Evolutionary conservation across 73 alveolate genomes (phyloP), one percentile per base, ranked within the genome.

Genomic region (Durusdinium trenchii): DNA sequence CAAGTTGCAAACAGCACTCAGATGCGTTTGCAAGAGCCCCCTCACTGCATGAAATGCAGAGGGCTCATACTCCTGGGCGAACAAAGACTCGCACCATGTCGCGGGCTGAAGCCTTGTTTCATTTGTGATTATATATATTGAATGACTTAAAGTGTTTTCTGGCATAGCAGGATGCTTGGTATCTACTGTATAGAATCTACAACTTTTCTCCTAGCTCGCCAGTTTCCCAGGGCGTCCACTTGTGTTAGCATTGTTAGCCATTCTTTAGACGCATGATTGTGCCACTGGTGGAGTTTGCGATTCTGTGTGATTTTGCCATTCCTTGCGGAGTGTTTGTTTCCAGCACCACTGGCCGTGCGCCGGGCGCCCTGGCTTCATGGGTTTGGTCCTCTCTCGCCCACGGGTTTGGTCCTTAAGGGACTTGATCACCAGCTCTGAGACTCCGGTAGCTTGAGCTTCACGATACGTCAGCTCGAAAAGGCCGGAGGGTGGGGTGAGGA

Each of bases 381-480:
- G 64, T 48, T 30, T 47, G 91, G 47, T 47, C 64, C 47, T 43
- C 86, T 38, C 86, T 57, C 40, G 45, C 12, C 91, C 91, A 57
- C 6, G 6, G 79, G 76, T 35, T 67, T 32, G 92, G 40, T 91
- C 98, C 98, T 51, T 54, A 91, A 91, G 82, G 98, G 98, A 91
- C 47, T 43, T 57, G 61, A 61, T 45, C 48, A 46, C 48, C 73
- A 54, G 45, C 98, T 67, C 6, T 28, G 48, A 54, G 57, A 76
- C 76, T 7, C 40, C 18, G 50, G 46, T n/a, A n/a, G n/a, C n/a
- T n/a, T n/a, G 61, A 69, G 98, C 89, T 69, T 91, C 89, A 91
- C 98, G 98, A 45, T 91, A 91, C 46, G 98, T 91, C 82, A 71
- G 98, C 98, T 91, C 98, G 50, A 91, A 78, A 46, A 61, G 35